Base-by-base conservation (phyloP, 2,329 filamentous ascomycete species). In the Pyricularia sp. region DNA sequence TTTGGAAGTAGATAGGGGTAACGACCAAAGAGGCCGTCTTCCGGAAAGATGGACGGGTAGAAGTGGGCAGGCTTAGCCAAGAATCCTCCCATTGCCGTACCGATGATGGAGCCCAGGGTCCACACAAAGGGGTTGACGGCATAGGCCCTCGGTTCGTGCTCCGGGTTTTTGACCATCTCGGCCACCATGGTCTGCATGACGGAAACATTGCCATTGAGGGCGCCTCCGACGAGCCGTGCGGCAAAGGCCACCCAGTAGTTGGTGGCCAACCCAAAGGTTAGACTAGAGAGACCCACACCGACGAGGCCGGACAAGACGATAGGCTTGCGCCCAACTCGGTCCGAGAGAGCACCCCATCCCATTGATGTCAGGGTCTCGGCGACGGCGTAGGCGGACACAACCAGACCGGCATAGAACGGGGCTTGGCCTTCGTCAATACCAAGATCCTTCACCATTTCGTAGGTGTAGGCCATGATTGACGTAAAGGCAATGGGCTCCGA, bases 21-120 rank as follows among this genome's bases (percentile, higher is more conserved):
- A 2, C 65, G 36, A 17, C 42, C 65, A 20, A 50, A 67, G 9
- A 67, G 65, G 36, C 36, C 36, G 3, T 58, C 65, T 20, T 12
- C 11, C 2, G 42, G n/a, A 58, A 67, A 67, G 42, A 23, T 6
- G 9, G 25, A 26, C 12, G 65, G 65, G 65, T 58, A 67, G 9
- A 28, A 58, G 25, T 58, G 26, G 65, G 25, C 36, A 14, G 65
- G 65, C 6, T 67, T n/a, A 14, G 65, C 65, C 23, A 67, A 23
- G 36, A 58, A 58, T 10, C 65, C 65, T 70, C 94, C 94, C 72
- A 97, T 93, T 6, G 91, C 92, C 71, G 94, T 92, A 0, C 94
- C 94, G 68, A 97, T 84, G 72, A 97, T 97, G 11, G 92, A 96
- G 28, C 94, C 94, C 68, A 97, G 89, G 65, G 87, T 90, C 93